Percentiles rank a stretch among this genome's conserved stretches.
These are phyloP conservation scores for Acanthochlamys bracteata DNA, from an alignment of 106 monocot species.

Conservation along the genomic window DNA sequence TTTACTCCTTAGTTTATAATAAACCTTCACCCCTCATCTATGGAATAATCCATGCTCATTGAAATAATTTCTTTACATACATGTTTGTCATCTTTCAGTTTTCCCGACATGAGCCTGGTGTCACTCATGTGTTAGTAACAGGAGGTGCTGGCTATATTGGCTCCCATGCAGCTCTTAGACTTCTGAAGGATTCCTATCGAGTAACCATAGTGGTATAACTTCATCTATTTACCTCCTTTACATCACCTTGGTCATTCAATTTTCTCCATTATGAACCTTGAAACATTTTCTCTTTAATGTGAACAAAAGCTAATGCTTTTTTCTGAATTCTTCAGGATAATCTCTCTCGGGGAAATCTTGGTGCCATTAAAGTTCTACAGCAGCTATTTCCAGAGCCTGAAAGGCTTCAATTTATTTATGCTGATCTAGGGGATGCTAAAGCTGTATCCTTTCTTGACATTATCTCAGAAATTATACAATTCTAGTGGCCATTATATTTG, in stretches of 20 bases:
- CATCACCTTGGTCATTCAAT: not conserved
- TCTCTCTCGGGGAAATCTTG: constrained; percentile 71
- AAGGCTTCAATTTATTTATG: constrained; percentile 56
- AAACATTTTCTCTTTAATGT: not conserved
- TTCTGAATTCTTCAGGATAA: constrained; percentile 30
- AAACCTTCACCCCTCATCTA: not conserved
- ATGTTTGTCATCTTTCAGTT: constrained; percentile 27
- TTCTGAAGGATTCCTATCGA: constrained; percentile 58
- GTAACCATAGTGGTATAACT: constrained; percentile 64
- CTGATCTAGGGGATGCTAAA: constrained; percentile 70
- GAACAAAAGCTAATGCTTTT: not conserved
- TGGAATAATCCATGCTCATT: too few species aligned
- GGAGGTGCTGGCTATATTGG: constrained; percentile 79
- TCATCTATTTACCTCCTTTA: not conserved
- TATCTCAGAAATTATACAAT: not conserved
- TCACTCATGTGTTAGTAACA: constrained; percentile 60
- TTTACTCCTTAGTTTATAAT: not conserved
- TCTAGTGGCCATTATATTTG: not conserved
- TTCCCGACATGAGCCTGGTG: constrained; percentile 42
- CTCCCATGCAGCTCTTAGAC: constrained; percentile 67
- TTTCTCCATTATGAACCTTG: not conserved
- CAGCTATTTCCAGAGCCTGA: constrained; percentile 52
- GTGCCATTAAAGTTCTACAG: constrained; percentile 63
- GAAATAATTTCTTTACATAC: too few species aligned
- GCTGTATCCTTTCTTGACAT: constrained; percentile 28